Evolutionary conservation across 2,329 filamentous ascomycete species (phyloP).

Genomic region (Aaosphaeria pasadenensis): DNA sequence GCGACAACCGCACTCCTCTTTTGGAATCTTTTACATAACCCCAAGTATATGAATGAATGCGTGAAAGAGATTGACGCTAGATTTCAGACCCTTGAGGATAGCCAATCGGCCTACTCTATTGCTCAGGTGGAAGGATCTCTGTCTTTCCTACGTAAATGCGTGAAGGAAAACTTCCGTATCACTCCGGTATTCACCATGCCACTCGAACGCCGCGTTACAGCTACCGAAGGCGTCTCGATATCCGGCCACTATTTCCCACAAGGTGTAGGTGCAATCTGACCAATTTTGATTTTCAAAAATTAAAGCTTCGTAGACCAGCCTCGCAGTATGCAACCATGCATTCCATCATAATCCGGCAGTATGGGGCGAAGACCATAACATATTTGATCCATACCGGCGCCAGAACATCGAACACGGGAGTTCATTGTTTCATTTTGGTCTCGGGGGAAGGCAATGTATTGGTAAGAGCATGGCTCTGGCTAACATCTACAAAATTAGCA

Average conservation of each 20-base stretch:
- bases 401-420: slow-evolving; percentile 7
- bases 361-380: slow-evolving; percentile 20
- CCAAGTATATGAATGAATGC: slow-evolving; percentile 14
- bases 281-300: background rate
- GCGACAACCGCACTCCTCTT: slow-evolving; percentile 28
- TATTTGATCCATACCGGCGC: slow-evolving; percentile 31
- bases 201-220: slow-evolving; percentile 24
- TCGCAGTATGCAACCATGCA: slow-evolving; percentile 32
- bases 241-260: slow-evolving; percentile 20
- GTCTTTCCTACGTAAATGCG: slow-evolving; percentile 21
- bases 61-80: slow-evolving; percentile 20
- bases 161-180: slow-evolving; percentile 34
- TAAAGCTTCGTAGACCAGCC: slow-evolving; percentile 12
- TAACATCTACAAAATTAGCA: slow-evolving; percentile 35
- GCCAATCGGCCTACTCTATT: background rate
- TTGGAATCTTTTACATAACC: slow-evolving; percentile 31
- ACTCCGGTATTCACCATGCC: slow-evolving; percentile 37
- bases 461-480: slow-evolving; percentile 33
- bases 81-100: background rate
- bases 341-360: slow-evolving; percentile 2
- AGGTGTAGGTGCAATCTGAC: slow-evolving; percentile 5
- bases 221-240: slow-evolving; percentile 17
- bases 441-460: slow-evolving; percentile 31
- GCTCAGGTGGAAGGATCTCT: slow-evolving; percentile 6
- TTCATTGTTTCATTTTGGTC: slow-evolving; percentile 35